A percentile compares a stretch with the other conserved stretches of the same genome.
Evolutionary conservation across 495 filamentous ascomycete species (phyloP).

Genomic region (Terfezia claveryi): DNA sequence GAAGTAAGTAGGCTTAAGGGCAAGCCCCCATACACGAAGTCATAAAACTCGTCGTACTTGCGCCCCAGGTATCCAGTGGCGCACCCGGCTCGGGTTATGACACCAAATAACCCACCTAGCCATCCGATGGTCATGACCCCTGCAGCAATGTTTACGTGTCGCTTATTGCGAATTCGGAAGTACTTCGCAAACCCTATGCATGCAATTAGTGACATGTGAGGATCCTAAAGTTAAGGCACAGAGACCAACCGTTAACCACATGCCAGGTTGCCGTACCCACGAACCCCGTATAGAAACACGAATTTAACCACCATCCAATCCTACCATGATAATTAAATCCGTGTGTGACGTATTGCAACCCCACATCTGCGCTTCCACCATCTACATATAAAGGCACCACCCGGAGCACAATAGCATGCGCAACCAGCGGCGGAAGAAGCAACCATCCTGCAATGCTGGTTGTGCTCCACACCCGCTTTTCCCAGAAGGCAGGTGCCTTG

Average conservation of each 20-base stretch:
- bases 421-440: constrained; percentile 37
- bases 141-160: constrained; percentile 48
- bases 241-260: constrained; percentile 49
- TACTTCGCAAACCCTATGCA: constrained; percentile 23
- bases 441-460: constrained; percentile 46
- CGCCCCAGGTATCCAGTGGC: constrained; percentile 57
- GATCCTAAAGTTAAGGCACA: constrained; percentile 23
- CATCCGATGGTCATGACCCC: constrained; percentile 41
- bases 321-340: constrained; percentile 40
- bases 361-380: constrained; percentile 61
- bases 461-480: constrained; percentile 29
- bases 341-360: constrained; percentile 63
- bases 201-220: constrained; percentile 25
- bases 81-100: constrained; percentile 50
- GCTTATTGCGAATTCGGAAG: constrained; percentile 28
- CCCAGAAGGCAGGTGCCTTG: constrained; percentile 36
- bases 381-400: constrained; percentile 48
- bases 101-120: constrained; percentile 58
- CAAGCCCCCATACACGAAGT: constrained; percentile 7
- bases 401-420: constrained; percentile 52
- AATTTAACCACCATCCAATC: constrained; percentile 40
- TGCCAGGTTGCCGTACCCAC: constrained; percentile 52
- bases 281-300: constrained; percentile 39
- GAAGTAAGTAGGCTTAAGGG: background rate
- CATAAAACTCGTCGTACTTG: constrained; percentile 51